These are phyloP conservation scores for Saturnispora hagleri DNA, from an alignment of 805 yeast species.

Conservation along the genomic window DNA sequence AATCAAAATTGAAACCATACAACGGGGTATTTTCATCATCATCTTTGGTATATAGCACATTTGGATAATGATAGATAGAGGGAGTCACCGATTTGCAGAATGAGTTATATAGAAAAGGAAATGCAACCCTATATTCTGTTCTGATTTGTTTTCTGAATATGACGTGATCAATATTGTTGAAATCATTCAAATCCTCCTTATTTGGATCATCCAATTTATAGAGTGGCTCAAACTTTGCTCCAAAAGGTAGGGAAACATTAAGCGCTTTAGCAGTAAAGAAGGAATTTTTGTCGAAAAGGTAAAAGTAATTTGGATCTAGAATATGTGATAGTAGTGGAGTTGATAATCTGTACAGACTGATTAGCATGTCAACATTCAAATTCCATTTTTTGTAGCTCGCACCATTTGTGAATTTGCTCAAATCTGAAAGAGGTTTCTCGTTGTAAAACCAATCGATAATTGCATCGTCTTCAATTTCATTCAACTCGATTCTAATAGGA, in stretches of 20 bases:
- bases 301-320: slow-evolving; percentile 49
- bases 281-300: slow-evolving; percentile 68
- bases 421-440: slow-evolving; percentile 59
- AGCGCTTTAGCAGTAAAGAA: slow-evolving; percentile 88
- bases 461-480: slow-evolving; percentile 49
- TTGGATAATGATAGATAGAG: slow-evolving; percentile 57
- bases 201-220: slow-evolving; percentile 56
- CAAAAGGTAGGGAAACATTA: slow-evolving; percentile 84
- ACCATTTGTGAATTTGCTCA: slow-evolving; percentile 51
- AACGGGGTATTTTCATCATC: slow-evolving; percentile 45
- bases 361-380: slow-evolving; percentile 50
- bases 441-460: slow-evolving; percentile 77
- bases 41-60: slow-evolving; percentile 38
- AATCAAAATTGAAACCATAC: slow-evolving; percentile 44
- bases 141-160: slow-evolving; percentile 69
- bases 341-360: slow-evolving; percentile 56
- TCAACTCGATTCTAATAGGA: slow-evolving; percentile 60
- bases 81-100: slow-evolving; percentile 55
- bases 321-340: slow-evolving; percentile 52
- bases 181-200: slow-evolving; percentile 75
- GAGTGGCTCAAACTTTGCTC: slow-evolving; percentile 90
- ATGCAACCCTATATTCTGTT: slow-evolving; percentile 82
- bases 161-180: slow-evolving; percentile 79
- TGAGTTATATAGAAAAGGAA: slow-evolving; percentile 76
- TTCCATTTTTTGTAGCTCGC: slow-evolving; percentile 70